Evolutionary conservation across 2,329 filamentous ascomycete species (phyloP).

Genomic region (Colletotrichum abscissum): DNA sequence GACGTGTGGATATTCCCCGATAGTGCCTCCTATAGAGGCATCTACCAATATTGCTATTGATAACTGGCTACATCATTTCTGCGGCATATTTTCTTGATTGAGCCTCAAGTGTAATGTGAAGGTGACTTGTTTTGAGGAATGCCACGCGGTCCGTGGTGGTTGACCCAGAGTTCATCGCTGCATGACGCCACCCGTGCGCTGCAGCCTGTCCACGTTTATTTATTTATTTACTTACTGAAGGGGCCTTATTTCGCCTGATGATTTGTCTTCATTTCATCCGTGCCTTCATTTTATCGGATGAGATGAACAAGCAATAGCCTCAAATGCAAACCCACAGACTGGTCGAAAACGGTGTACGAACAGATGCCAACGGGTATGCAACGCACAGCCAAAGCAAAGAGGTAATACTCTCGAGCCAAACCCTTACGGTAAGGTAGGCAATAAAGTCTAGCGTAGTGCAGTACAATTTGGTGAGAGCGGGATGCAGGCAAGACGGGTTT

Average conservation of each 20-base stretch:
- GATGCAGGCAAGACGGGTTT: neutral
- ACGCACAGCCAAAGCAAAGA: neutral
- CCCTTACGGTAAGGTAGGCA: neutral
- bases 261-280: neutral
- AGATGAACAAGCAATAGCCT: neutral
- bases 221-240: neutral
- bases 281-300: conserved; percentile 4
- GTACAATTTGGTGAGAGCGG: neutral
- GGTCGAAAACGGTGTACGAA: neutral
- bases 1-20: conserved; percentile 28
- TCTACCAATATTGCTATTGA: conserved; percentile 10
- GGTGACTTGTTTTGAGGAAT: neutral
- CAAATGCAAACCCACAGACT: neutral
- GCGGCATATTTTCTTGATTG: neutral
- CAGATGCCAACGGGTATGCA: neutral
- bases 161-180: conserved; percentile 3
- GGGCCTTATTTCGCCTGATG: neutral
- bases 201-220: conserved; percentile 4
- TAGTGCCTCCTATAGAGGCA: conserved; percentile 2
- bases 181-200: conserved; percentile 4
- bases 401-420: neutral
- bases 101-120: neutral
- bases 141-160: neutral
- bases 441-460: neutral
- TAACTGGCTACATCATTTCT: neutral